phyloP scores from a whole-genome alignment of 768 basidiomycete genomes.

The Agaricus subrufescens region DNA sequence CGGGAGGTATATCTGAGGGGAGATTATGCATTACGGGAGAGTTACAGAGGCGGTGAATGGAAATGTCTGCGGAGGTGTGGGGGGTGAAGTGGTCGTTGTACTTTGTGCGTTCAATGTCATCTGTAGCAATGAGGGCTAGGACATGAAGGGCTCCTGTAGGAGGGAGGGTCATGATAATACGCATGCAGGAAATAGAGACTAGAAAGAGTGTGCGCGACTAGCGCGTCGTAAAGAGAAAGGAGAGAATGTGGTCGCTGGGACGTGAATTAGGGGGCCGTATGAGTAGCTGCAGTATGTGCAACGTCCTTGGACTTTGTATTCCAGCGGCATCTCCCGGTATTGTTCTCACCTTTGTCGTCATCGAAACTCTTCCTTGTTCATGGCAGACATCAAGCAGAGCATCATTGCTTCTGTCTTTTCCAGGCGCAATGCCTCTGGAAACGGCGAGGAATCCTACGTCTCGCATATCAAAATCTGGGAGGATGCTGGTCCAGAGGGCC shows the following conservation, averaged over 20 bases:
- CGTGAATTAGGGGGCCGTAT: slow-evolving; percentile 7
- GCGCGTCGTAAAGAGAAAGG: slow-evolving; percentile 16
- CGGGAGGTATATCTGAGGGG: slow-evolving; percentile 16
- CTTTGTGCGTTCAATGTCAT: slow-evolving; percentile 16
- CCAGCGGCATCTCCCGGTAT: slow-evolving; percentile 31
- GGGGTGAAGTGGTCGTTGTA: slow-evolving; percentile 8
- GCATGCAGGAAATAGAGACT: slow-evolving; percentile 21
- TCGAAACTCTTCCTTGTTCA: slow-evolving; percentile 15
- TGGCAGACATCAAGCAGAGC: slow-evolving; percentile 53
- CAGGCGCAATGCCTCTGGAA: slow-evolving; percentile 58
- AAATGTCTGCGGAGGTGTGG: slow-evolving; percentile 14
- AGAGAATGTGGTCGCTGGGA: slow-evolving; percentile 15
- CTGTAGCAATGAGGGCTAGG: slow-evolving; percentile 30
- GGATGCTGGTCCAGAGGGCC: slow-evolving; percentile 64
- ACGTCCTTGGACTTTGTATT: not conserved
- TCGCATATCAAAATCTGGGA: slow-evolving; percentile 94
- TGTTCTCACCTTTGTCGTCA: slow-evolving; percentile 21
- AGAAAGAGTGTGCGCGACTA: slow-evolving; percentile 19
- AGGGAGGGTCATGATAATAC: slow-evolving; percentile 25
- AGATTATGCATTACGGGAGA: slow-evolving; percentile 18
- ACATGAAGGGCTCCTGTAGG: slow-evolving; percentile 29
- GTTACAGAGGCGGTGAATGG: slow-evolving; percentile 16
- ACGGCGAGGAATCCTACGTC: slow-evolving; percentile 75
- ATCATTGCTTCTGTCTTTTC: slow-evolving; percentile 86
- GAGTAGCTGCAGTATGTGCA: slow-evolving; percentile 18